Evolutionary conservation across 345 rosid genomes (phyloP).

Genomic region (Viola odorata): DNA sequence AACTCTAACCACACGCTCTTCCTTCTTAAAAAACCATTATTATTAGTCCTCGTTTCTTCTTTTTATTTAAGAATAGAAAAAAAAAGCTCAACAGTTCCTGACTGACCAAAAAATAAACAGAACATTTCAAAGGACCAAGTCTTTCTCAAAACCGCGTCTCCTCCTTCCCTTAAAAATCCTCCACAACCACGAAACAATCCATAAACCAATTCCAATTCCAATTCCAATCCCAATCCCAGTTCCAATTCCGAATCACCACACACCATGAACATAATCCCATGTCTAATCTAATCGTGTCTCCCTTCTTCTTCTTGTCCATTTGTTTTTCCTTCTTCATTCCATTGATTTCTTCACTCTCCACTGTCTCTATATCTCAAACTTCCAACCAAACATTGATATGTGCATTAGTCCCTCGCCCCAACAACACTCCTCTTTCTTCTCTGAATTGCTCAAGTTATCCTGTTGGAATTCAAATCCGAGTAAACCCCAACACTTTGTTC

Average conservation of each 20-base stretch:
- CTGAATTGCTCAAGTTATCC: conserved; percentile 55
- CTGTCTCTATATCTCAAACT: conserved; percentile 49
- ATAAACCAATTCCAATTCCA: neutral
- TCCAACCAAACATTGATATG: conserved; percentile 42
- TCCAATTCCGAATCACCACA: neutral
- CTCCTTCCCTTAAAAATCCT: neutral
- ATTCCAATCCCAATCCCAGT: no score
- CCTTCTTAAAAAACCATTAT: neutral
- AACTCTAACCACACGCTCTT: conserved; percentile 18
- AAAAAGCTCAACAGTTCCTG: neutral
- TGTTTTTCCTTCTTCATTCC: conserved; percentile 12
- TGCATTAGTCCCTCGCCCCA: conserved; percentile 24
- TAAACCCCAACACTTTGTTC: conserved; percentile 10
- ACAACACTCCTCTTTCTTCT: neutral
- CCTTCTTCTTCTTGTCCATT: neutral
- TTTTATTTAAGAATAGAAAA: neutral
- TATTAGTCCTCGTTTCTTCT: neutral
- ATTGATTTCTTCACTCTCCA: conserved; percentile 35
- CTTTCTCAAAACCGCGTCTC: conserved; percentile 24
- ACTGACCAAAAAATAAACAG: neutral
- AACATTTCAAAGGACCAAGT: conserved; percentile 2
- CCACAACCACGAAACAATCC: neutral
- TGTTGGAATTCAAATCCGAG: conserved; percentile 17
- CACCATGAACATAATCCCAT: conserved; percentile 14
- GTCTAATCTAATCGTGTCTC: neutral